A percentile compares a stretch with the other conserved stretches of the same genome.
These are phyloP conservation scores for Quercus phellos DNA, from an alignment of 331 rosid genomes.

Conservation along the genomic window DNA sequence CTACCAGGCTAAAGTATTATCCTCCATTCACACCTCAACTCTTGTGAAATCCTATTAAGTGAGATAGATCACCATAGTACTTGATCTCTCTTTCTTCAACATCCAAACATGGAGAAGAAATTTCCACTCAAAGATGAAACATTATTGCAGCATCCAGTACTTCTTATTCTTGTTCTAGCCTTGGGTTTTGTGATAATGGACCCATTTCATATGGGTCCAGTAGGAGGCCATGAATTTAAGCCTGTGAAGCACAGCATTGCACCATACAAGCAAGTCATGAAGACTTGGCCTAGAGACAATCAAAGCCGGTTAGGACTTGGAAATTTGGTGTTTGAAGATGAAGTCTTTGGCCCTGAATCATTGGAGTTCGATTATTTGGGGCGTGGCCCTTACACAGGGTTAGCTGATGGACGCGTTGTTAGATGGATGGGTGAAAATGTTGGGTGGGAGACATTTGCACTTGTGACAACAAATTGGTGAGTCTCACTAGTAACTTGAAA, in stretches of 20 bases:
- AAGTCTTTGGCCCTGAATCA: constrained; percentile 91
- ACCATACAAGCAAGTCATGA: constrained; percentile 74
- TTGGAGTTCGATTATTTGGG: constrained; percentile 73
- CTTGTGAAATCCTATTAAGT: not conserved
- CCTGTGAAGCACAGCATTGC: constrained; percentile 83
- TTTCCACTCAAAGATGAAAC: constrained; percentile 49
- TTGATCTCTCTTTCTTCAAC: not conserved
- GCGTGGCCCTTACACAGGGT: constrained; percentile 84
- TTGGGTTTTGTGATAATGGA: constrained; percentile 70
- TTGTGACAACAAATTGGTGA: constrained; percentile 74
- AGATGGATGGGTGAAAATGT: constrained; percentile 81
- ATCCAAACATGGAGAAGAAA: constrained; percentile 62
- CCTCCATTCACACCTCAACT: too few species aligned
- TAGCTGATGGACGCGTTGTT: constrained; percentile 89
- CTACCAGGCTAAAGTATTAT: not conserved
- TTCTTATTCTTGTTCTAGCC: constrained; percentile 44
- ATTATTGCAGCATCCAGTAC: constrained; percentile 63
- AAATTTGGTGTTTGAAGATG: constrained; percentile 52
- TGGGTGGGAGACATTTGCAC: constrained; percentile 94
- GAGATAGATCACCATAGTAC: not conserved
- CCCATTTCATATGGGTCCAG: constrained; percentile 75
- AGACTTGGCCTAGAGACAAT: constrained; percentile 79
- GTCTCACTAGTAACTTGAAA: not conserved
- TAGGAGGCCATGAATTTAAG: constrained; percentile 52
- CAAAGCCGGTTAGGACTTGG: constrained; percentile 59